Base-by-base conservation (phyloP, 257 asterid species). In the Capsicum pubescens region DNA sequence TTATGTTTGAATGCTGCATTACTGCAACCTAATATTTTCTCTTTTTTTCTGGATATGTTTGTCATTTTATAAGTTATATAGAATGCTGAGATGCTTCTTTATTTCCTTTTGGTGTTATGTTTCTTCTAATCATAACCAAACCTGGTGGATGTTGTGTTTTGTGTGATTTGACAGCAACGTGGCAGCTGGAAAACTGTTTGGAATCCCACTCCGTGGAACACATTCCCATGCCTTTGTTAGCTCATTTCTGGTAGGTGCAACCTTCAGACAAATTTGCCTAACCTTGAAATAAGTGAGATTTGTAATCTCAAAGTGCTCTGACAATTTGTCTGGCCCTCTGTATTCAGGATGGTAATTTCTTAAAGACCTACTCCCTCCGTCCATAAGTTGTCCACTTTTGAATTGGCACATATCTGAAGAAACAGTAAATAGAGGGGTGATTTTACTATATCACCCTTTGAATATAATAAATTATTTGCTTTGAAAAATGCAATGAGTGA, bases 211-310 rank as follows among this genome's bases (percentile, higher is more conserved):
- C 67, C 97, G 99, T 21, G 99, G 99, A 87, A 97, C 99, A 11
- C 98, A 97, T 88, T 95, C 99, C 83, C 99, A 97, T 90, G 99
- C 98, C 85, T 97, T 97, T 87, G 98, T 93, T 84, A 95, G 98
- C 97, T 94, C 99, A 78, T 97, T 92, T 86, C 88, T 91, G 99
- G 99, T 97, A 88, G 82, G 93, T 82, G 82, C 48, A 57, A 84
- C 59, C 66, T 79, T 57, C 50, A 3, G 19, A 50, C 46, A 3
- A 14, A 19, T 52, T 76, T 52, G 46, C 80, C 60, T 52, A 7
- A 14, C 81, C 81, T 76, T 21, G 44, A 50, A 50, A 32, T 50
- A 48, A 74, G 61, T 74, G 46, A 74, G 81, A 74, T 9, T 13
- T 74, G 61, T 50, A 8, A 16, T 52, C 6, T 76, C 61, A 52